Percentiles rank a stretch among this genome's conserved stretches.
phyloP scores from a whole-genome alignment of 306 rosid species.

The Quercus parvula region DNA sequence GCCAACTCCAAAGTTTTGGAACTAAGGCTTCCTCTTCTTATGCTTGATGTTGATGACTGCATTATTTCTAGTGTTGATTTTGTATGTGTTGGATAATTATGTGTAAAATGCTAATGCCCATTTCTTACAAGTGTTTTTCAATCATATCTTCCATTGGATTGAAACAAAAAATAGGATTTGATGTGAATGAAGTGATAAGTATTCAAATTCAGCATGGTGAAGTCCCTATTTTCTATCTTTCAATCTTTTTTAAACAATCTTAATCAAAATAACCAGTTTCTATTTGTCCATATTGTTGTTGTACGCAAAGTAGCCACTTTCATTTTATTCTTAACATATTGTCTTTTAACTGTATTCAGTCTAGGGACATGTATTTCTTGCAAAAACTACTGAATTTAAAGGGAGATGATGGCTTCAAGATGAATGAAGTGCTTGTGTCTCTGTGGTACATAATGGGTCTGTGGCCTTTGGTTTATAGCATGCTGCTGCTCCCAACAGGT shows the following conservation, averaged over 20 bases:
- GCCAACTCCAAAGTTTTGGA: too few relatives aligned
- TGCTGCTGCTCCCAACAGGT: slow-evolving; percentile 81
- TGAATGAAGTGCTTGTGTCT: slow-evolving; percentile 79
- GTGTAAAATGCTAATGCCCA: background rate
- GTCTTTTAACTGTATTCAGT: too few relatives aligned
- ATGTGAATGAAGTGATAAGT: background rate
- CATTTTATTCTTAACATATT: background rate
- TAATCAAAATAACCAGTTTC: background rate
- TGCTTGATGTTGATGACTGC: background rate
- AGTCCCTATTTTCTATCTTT: background rate
- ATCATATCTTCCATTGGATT: background rate
- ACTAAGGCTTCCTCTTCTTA: background rate
- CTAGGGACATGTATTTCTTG: too few relatives aligned
- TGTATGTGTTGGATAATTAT: background rate
- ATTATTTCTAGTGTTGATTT: background rate
- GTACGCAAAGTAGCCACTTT: background rate
- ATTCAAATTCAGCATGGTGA: background rate
- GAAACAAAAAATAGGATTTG: background rate
- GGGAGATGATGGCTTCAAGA: slow-evolving; percentile 80
- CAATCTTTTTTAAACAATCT: background rate
- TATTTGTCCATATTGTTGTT: background rate
- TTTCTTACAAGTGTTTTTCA: background rate
- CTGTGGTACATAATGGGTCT: slow-evolving; percentile 90
- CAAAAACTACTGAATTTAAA: slow-evolving; percentile 30
- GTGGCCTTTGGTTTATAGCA: slow-evolving; percentile 84